Conservation (phyloP, 2,329 filamentous ascomycete genomes). For the Penicillium sp. region DNA sequence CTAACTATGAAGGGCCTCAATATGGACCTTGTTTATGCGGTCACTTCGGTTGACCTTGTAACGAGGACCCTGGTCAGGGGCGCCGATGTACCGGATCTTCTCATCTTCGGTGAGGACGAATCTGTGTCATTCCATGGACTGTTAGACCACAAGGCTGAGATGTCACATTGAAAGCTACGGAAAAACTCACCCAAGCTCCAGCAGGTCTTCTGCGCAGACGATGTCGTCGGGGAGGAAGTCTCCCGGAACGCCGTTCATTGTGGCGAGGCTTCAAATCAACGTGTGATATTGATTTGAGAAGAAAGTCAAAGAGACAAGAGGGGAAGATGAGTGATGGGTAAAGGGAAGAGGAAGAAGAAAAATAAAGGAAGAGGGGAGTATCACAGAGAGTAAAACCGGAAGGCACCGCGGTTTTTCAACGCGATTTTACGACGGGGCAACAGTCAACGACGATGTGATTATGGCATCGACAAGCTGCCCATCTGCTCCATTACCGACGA, state of each 20-base stretch:
- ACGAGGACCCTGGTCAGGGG: conserved; percentile 68
- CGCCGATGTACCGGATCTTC: conserved; percentile 67
- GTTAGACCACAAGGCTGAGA: background rate
- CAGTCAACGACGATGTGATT: background rate
- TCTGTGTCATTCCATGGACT: conserved; percentile 42
- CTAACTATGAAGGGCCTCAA: conserved; percentile 70
- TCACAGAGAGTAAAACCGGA: background rate
- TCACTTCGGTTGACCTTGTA: conserved; percentile 70
- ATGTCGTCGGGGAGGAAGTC: conserved; percentile 65
- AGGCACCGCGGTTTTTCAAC: background rate
- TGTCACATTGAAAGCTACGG: background rate
- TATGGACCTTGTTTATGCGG: conserved; percentile 73
- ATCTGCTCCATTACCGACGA: background rate
- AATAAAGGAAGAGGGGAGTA: background rate
- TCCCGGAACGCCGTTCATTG: conserved; percentile 69
- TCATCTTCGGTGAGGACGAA: conserved; percentile 77
- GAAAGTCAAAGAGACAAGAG: background rate
- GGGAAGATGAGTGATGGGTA: background rate
- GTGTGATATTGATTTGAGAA: background rate
- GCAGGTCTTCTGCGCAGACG: conserved; percentile 62
- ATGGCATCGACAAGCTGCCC: background rate
- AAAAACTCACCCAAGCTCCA: conserved; percentile 65
- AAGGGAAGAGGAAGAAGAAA: background rate
- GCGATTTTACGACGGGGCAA: background rate
- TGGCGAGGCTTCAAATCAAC: conserved; percentile 17